Conservation (phyloP, 305 asterid genomes). For the Solanum hybrid region DNA sequence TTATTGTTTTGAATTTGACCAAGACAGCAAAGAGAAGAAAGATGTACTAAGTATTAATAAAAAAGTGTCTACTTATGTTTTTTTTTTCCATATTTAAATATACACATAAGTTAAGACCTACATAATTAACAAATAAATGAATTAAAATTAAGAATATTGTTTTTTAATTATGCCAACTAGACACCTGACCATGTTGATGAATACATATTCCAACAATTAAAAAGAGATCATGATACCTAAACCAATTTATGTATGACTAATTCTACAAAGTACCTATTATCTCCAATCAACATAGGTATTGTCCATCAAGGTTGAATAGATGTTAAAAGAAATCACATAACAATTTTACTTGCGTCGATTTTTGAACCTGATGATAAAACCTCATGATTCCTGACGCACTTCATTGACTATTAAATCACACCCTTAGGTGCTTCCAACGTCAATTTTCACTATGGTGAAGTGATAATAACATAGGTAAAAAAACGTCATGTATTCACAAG, state of each 20-base stretch:
- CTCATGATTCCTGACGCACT: not conserved
- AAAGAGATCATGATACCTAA: not conserved
- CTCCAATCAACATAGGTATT: not conserved
- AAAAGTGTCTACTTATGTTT: no score
- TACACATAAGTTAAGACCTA: not conserved
- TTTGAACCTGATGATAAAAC: not conserved
- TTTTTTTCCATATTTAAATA: no score
- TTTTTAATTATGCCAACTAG: not conserved
- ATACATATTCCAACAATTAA: not conserved
- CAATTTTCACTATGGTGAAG: not conserved
- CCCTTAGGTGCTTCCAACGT: not conserved
- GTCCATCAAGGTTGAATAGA: not conserved
- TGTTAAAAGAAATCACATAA: not conserved
- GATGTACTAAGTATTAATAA: not conserved
- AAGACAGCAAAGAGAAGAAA: not conserved
- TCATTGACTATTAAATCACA: not conserved
- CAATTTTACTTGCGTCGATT: not conserved
- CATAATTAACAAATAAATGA: not conserved
- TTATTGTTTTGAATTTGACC: not conserved
- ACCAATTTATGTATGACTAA: not conserved
- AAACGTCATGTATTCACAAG: not conserved
- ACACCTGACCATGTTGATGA: not conserved
- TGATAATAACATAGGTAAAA: not conserved
- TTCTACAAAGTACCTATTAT: fast-evolving
- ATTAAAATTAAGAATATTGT: not conserved